Evolutionary conservation across 2,329 filamentous ascomycete species (phyloP).

Genomic region (Cercospora janseana): DNA sequence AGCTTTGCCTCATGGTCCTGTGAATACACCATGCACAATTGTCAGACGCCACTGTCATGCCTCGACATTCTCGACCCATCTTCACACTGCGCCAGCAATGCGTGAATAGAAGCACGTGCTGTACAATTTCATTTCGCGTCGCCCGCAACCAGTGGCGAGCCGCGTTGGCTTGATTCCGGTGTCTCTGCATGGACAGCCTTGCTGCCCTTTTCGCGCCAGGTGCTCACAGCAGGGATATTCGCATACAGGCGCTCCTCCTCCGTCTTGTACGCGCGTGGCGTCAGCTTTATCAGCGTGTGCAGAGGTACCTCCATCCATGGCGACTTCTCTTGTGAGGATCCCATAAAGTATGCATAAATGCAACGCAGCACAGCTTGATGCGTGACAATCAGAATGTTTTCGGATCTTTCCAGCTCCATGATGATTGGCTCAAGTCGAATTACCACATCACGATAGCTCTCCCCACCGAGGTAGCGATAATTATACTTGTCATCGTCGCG

Average conservation of each 20-base stretch:
- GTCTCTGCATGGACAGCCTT: slow-evolving; percentile 75
- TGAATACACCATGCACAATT: slow-evolving; percentile 5
- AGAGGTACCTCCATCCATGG: slow-evolving; percentile 99
- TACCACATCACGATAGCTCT: slow-evolving; percentile 94
- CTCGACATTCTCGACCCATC: background rate
- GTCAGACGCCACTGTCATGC: slow-evolving; percentile 1
- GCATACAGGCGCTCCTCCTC: slow-evolving; percentile 84
- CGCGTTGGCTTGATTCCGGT: slow-evolving; percentile 22
- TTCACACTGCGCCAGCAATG: background rate
- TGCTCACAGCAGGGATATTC: slow-evolving; percentile 92
- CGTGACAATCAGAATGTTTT: slow-evolving; percentile 96
- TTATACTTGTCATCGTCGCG: slow-evolving; percentile 99
- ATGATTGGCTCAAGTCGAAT: slow-evolving; percentile 98
- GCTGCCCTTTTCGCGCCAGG: slow-evolving; percentile 90
- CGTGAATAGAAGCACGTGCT: background rate
- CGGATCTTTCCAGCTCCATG: slow-evolving; percentile 94
- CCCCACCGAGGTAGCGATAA: slow-evolving; percentile 94
- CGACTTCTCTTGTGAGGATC: slow-evolving; percentile 85
- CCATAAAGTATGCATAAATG: slow-evolving; percentile 99
- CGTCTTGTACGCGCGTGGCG: slow-evolving; percentile 89
- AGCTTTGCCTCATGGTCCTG: background rate
- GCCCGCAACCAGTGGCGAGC: slow-evolving; percentile 23
- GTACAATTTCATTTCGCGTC: slow-evolving; percentile 8
- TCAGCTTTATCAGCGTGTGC: slow-evolving; percentile 94
- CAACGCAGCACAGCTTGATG: slow-evolving; percentile 95